Evolutionary conservation across 78 protist genomes (phyloP), one percentile per base, ranked within the genome.

Genomic region (Monocercomonoides exilis): DNA sequence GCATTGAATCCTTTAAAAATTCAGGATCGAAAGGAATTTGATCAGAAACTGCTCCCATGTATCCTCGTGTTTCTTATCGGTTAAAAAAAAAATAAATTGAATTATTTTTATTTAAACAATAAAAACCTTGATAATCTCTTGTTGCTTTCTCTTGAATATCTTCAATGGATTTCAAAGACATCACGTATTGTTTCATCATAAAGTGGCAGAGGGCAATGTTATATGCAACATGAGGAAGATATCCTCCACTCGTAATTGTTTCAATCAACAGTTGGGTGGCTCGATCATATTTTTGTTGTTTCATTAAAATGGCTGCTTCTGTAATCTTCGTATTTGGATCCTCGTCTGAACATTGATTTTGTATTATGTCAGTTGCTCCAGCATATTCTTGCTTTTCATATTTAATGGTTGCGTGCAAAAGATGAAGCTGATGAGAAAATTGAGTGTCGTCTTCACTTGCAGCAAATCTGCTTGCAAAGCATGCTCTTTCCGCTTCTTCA

Each of bases 141-240:
- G 11, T 54, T 11, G 70, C 70, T 54, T 54, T 54, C 21, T 54
- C 70, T 54, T 54, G 70, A 77, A 95, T 92, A 41, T 93, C 93
- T 1, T 90, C 89, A 85, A 92, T 89, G 63, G 42, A 46, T 77
- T 90, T 90, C 41, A 93, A 79, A 21, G 97, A 92, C 0, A 85
- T 86, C 32, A 89, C 94, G 80, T 86, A 91, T 77, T 90, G 91
- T 77, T 88, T 87, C 45, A 79, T 79, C n/a, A 44, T 2, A 91
- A 90, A 95, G 41, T 90, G 43, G 87, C 94, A 90, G 63, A 95
- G 90, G 46, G 94, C 94, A 41, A 93, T 85, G 87, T 90, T 77
- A 91, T 95, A 95, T 36, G 91, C 91, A 1, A 93, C 44, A 64
- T 92, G 85, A 32, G 97, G 79, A n/a, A 46, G 36, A 87, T 42